Percentiles rank a stretch among this genome's conserved stretches.
phyloP scores from a whole-genome alignment of 352 stramenopile genomes.

The Globisporangium nodosum region DNA sequence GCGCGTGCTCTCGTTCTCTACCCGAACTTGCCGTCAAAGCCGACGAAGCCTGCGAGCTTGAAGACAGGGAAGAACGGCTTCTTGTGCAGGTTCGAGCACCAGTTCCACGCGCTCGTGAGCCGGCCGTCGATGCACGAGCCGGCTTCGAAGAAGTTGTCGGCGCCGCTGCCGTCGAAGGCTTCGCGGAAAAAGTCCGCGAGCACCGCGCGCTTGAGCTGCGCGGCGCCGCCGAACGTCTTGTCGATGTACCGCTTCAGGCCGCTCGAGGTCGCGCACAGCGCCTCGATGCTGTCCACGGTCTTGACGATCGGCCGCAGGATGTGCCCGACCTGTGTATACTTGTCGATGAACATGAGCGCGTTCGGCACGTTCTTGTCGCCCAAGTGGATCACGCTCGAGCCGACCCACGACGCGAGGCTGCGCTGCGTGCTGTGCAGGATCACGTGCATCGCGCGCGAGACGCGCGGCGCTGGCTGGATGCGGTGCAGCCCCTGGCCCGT shows the following conservation, averaged over 20 bases:
- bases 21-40: conserved; percentile 96
- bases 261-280: conserved; percentile 36
- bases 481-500: conserved; percentile 95
- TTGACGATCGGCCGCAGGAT: conserved; percentile 88
- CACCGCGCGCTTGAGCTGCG: conserved; percentile 86
- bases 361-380: conserved; percentile 98
- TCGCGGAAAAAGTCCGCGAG: conserved; percentile 95
- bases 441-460: conserved; percentile 94
- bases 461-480: conserved; percentile 90
- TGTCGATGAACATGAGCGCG: conserved; percentile 98
- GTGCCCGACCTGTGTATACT: conserved; percentile 94
- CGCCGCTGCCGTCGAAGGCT: conserved; percentile 94
- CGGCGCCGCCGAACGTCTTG: conserved; percentile 81
- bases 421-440: conserved; percentile 85
- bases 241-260: conserved; percentile 58
- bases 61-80: conserved; percentile 96
- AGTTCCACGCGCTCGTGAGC: conserved; percentile 97
- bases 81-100: conserved; percentile 92
- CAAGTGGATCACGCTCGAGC: conserved; percentile 94
- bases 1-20: conserved; percentile 16
- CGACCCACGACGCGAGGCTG: conserved; percentile 84
- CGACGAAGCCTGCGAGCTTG: conserved; percentile 94
- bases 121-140: conserved; percentile 95
- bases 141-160: conserved; percentile 95
- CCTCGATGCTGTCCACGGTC: conserved; percentile 70